phyloP scores from a whole-genome alignment of 2,329 filamentous ascomycete species.

The Monosporascus sp. region DNA sequence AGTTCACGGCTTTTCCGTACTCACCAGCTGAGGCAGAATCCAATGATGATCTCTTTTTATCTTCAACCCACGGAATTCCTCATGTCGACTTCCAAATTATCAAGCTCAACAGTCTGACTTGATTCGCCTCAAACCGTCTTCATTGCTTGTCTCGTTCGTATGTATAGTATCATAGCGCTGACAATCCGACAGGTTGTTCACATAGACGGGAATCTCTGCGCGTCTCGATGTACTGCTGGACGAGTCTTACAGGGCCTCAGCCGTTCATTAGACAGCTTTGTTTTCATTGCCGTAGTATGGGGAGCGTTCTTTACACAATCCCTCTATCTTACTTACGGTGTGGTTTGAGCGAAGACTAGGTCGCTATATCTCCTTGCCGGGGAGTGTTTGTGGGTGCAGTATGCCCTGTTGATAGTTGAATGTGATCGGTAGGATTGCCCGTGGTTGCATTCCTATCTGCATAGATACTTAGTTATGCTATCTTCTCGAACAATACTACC shows the following conservation, averaged over 20 bases:
- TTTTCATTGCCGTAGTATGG: neutral
- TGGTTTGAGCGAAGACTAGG: too few species aligned
- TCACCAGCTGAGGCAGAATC: neutral
- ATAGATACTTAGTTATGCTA: conserved; percentile 7
- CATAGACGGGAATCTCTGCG: neutral
- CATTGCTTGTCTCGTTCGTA: neutral
- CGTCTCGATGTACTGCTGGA: too few species aligned
- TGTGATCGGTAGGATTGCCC: neutral
- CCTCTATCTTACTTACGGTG: too few species aligned
- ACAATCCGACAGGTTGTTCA: conserved; percentile 4
- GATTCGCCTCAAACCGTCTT: conserved; percentile 2
- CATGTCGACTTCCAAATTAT: conserved; percentile 52
- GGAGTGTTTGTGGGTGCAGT: too few species aligned
- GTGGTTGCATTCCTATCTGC: neutral
- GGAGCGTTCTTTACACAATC: too few species aligned
- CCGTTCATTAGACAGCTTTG: neutral
- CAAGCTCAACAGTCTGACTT: conserved; percentile 62
- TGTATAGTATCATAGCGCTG: conserved; percentile 2
- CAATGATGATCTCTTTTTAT: conserved; percentile 57
- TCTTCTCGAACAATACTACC: conserved; percentile 23
- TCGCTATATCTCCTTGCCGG: too few species aligned
- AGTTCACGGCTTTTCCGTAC: too few species aligned
- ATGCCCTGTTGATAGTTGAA: too few species aligned
- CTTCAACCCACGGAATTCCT: conserved; percentile 60
- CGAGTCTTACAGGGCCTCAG: neutral